A percentile compares a stretch with the other conserved stretches of the same genome.
These are phyloP conservation scores for Pythium sukuiense DNA, from an alignment of 352 stramenopile genomes.

Conservation along the genomic window DNA sequence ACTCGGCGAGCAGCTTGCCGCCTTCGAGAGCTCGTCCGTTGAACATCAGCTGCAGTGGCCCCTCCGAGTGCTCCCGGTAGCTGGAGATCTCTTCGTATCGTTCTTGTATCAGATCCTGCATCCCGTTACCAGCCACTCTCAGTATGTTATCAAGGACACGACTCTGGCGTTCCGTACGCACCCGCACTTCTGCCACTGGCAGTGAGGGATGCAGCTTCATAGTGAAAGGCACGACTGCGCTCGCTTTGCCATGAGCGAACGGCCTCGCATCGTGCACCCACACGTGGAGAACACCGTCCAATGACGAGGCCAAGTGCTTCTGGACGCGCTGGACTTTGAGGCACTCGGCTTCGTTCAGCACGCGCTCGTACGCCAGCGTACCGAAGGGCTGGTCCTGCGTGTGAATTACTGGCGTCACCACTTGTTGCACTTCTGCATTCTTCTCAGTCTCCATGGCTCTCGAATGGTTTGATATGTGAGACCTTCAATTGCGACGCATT, in stretches of 20 bases:
- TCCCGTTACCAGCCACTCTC: background rate
- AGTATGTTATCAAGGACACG: background rate
- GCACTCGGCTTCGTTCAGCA: slow-evolving; percentile 42
- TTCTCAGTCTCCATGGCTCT: background rate
- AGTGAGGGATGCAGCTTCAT: slow-evolving; percentile 45
- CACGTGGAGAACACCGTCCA: slow-evolving; percentile 48
- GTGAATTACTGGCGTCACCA: background rate
- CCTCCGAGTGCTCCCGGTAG: slow-evolving; percentile 41
- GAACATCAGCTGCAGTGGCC: slow-evolving; percentile 45
- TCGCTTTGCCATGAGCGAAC: slow-evolving; percentile 48
- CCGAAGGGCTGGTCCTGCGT: slow-evolving; percentile 11
- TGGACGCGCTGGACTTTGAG: slow-evolving; percentile 37
- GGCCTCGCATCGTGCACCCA: slow-evolving; percentile 60
- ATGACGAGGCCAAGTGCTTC: slow-evolving; percentile 9
- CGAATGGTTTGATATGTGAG: background rate
- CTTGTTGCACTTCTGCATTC: background rate
- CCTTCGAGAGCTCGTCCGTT: slow-evolving; percentile 43
- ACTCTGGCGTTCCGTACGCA: background rate
- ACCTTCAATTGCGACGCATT: background rate
- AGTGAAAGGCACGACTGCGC: slow-evolving; percentile 39
- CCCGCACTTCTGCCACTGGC: slow-evolving; percentile 45
- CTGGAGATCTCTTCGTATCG: slow-evolving; percentile 38
- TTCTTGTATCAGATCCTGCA: slow-evolving; percentile 48
- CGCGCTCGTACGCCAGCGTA: slow-evolving; percentile 40
- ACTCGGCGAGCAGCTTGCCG: slow-evolving; percentile 39